Base-by-base conservation (phyloP, 768 basidiomycete species). In the Serendipita sp. region DNA sequence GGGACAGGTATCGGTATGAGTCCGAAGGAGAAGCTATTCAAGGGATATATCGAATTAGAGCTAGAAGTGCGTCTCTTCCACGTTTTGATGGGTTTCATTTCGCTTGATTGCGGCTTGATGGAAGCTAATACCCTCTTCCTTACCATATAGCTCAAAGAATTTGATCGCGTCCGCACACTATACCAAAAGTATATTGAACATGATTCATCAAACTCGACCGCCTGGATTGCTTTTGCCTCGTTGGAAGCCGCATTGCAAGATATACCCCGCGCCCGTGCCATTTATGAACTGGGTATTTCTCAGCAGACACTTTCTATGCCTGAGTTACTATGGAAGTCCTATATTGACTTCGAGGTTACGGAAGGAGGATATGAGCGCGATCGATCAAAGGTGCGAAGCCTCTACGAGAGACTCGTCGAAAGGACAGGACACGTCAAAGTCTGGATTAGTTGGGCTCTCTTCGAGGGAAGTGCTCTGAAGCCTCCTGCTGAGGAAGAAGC, bases 171-270 rank as follows among this genome's bases (percentile, higher is more conserved):
- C 50, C 85, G 96, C 33, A 85, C 78, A 52, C 75, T 98, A 3
- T 98, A 98, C 71, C 84, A 97, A 72, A 96, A 94, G 73, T 97
- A 91, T 73, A 79, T 99, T 55, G 91, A 94, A 76, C 91, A 83
- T 71, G 95, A 98, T 72, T 80, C 93, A 0, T 85, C 90, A 31
- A 92, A 95, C 73, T 88, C 91, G 0, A 77, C 90, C 1, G 90
- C 93, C 0, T 98, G 95, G 95, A 95, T 98, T 75, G 88, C 89
- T 73, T 98, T 84, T 73, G 90, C 95, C 29, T 90, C 95, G 70
- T 82, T 96, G 37, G 94, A 98, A 73, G 81, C 83, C 0, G 86
- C 86, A 60, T 79, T 96, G 0, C 87, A 88, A 72, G 94, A 97
- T 73, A 85, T 87, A 71, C 77, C 83, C 27, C 91, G 94, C 43